Conservation (phyloP, 176 grass and related monocot species). For the Juncus inflexus region DNA sequence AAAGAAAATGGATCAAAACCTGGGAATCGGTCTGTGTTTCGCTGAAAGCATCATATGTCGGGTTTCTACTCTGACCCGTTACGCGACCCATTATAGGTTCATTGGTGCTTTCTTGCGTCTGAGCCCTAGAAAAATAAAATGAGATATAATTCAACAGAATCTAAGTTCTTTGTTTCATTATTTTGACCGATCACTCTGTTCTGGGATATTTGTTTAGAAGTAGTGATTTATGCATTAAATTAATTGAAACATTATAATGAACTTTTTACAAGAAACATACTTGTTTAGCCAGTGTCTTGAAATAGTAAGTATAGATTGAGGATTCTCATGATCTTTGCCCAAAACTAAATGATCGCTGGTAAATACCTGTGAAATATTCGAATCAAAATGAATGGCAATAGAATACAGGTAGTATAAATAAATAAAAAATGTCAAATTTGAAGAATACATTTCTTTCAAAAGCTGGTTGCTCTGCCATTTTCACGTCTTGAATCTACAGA, state of each 20-base stretch:
- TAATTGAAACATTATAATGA: constrained; percentile 14
- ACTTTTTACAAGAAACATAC: constrained; percentile 40
- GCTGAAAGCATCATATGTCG: constrained; percentile 61
- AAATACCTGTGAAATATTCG: constrained; percentile 47
- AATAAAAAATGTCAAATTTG: constrained; percentile 1
- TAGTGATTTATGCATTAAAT: constrained; percentile 4
- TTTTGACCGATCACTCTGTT: background rate
- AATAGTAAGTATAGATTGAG: constrained; percentile 46
- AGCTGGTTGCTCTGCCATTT: constrained; percentile 28
- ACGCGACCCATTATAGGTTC: background rate
- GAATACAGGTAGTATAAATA: background rate
- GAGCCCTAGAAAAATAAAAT: constrained; percentile 39
- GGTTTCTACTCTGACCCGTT: constrained; percentile 24
- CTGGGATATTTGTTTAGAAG: constrained; percentile 1
- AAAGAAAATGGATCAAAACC: constrained; percentile 29
- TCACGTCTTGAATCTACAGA: constrained; percentile 62
- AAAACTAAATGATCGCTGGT: constrained; percentile 44
- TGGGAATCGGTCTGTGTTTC: constrained; percentile 89
- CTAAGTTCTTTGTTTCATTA: background rate
- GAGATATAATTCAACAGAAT: background rate
- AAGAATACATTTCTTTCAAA: constrained; percentile 63
- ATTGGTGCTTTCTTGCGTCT: constrained; percentile 39
- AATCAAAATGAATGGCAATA: background rate
- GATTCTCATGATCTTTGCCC: constrained; percentile 46
- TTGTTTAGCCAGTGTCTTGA: constrained; percentile 48